Base-by-base conservation (phyloP, 2,329 filamentous ascomycete species). In the Metarhizium sp. region DNA sequence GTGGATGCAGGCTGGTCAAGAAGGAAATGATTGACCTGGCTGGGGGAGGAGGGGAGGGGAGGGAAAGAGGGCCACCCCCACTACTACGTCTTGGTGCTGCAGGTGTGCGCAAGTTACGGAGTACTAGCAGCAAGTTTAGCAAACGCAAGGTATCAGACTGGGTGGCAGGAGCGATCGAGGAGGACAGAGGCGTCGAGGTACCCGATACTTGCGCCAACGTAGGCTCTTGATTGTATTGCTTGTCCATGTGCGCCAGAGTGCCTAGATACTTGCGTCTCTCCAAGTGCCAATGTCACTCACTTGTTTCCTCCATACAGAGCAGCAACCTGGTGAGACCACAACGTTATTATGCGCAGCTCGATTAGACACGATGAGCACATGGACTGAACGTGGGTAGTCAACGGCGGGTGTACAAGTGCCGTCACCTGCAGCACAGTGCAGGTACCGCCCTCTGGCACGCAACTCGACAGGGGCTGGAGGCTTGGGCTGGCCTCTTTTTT, bases 81-180 rank as follows among this genome's bases (percentile, higher is more conserved):
- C 51, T 53, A 46, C 51, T 14, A 36, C 51, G 18, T 52, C 38
- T 52, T 45, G 51, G 51, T 52, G 13, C 34, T 52, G 51, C 51
- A 52, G 40, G 51, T 52, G 51, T 38, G 43, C 10, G 32, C 32
- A 34, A 34, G 32, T 34, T 25, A 25, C 25, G 25, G 25, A 25
- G 25, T 25, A 25, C 25, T 25, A 25, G 25, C 25, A 25, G 25
- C 25, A 25, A 25, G 25, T 25, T 25, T 34, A 11, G 32, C 32
- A 34, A 34, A n/a, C 29, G 42, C 42, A 34, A 40, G 38, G 51
- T 32, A 52, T 42, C 20, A n/a, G 51, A 8, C 32, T 18, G n/a
- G 5, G 14, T 18, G 42, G 42, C 42, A 45, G 18, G 42, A 18
- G 42, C 42, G 7, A 45, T 45, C 16, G 18, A 20, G 42, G 18